Conservation (phyloP, 306 rosid genomes). For the Fragaria vesca region DNA sequence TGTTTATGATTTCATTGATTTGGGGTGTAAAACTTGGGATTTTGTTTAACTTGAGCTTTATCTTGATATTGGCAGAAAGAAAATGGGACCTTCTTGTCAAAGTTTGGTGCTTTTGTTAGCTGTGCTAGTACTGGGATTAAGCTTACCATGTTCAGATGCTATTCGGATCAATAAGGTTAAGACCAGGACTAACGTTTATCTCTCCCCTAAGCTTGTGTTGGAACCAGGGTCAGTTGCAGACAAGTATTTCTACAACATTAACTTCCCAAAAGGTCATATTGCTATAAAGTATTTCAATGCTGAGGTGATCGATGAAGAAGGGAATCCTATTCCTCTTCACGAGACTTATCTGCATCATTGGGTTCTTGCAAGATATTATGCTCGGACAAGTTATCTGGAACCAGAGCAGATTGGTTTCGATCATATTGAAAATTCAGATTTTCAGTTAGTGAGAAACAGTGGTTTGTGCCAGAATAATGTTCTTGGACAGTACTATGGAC, state of each 20-base stretch:
- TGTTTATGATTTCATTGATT: neutral
- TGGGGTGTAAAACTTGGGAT: neutral
- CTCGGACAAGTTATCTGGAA: conserved; percentile 20
- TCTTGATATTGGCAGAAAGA: conserved; percentile 27
- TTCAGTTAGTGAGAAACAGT: conserved; percentile 26
- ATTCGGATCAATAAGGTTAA: conserved; percentile 22
- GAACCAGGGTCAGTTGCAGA: conserved; percentile 63
- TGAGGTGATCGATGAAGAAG: conserved; percentile 67
- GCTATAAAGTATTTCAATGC: conserved; percentile 58
- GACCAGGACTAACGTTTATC: conserved; percentile 40
- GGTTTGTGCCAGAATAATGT: conserved; percentile 45
- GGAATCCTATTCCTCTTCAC: conserved; percentile 56
- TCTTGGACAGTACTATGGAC: conserved; percentile 55
- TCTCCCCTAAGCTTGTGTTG: conserved; percentile 59
- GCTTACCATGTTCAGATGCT: conserved; percentile 32
- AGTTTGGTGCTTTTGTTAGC: conserved; percentile 23
- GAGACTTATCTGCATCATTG: conserved; percentile 86
- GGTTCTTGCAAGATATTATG: conserved; percentile 30
- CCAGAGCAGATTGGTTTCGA: conserved; percentile 16
- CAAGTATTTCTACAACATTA: conserved; percentile 32
- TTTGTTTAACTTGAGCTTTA: conserved; percentile 7
- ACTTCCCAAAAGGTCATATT: conserved; percentile 73
- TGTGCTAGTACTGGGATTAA: conserved; percentile 29
- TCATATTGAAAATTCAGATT: conserved; percentile 15
- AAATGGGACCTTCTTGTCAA: conserved; percentile 32